Conservation (phyloP, 2,329 filamentous ascomycete genomes). For the Claviceps sp. region DNA sequence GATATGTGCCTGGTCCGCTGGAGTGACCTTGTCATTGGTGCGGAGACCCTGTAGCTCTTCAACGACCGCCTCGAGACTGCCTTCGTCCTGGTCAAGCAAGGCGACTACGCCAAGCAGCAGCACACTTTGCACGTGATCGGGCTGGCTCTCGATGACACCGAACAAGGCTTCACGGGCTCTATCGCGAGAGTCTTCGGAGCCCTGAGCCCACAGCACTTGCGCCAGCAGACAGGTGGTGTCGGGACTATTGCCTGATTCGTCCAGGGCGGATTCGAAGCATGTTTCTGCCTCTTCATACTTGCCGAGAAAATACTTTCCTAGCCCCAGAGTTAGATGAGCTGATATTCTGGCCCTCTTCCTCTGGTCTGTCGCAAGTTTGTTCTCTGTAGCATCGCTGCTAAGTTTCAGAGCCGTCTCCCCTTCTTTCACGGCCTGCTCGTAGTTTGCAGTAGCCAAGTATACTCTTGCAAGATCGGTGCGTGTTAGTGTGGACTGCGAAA, state of each 20-base stretch:
- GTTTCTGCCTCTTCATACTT: conserved; percentile 56
- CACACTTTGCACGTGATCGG: conserved; percentile 66
- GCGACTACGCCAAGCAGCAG: conserved; percentile 75
- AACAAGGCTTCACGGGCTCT: conserved; percentile 72
- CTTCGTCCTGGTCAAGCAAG: conserved; percentile 63
- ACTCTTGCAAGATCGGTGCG: conserved; percentile 81
- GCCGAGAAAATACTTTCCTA: conserved; percentile 63
- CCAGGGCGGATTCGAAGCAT: conserved; percentile 68
- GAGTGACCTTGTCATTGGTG: conserved; percentile 48
- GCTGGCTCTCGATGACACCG: conserved; percentile 58
- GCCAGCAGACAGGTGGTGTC: conserved; percentile 80
- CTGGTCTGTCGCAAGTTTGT: conserved; percentile 49
- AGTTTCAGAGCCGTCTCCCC: conserved; percentile 71
- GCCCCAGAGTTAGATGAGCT: conserved; percentile 70
- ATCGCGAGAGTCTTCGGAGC: conserved; percentile 56
- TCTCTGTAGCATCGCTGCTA: conserved; percentile 56
- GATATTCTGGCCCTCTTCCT: conserved; percentile 64
- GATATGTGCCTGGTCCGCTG: conserved; percentile 53
- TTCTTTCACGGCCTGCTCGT: conserved; percentile 58
- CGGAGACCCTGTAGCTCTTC: conserved; percentile 64
- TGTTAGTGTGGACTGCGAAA: conserved; percentile 66
- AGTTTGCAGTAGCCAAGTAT: conserved; percentile 55
- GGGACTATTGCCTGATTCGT: conserved; percentile 61
- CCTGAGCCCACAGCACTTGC: conserved; percentile 87
- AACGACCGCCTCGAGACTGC: conserved; percentile 67